Evolutionary conservation across 225 moss, liverwort and hornwort species (phyloP), one percentile per base, ranked within the genome.

Genomic region (Pleurozium schreberi): DNA sequence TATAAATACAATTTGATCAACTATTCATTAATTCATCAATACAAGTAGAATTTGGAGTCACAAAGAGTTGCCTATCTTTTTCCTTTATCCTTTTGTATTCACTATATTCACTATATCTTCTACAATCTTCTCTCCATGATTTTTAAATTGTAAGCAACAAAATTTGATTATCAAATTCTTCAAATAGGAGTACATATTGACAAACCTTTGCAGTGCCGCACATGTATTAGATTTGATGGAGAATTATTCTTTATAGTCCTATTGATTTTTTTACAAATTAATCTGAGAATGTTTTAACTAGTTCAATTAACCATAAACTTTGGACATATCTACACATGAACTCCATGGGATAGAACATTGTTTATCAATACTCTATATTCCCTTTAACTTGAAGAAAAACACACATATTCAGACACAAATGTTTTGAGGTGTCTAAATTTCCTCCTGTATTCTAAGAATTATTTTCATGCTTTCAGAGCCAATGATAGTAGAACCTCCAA

Each of bases 221-320:
- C 4, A 17, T 25, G 26, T 6, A 18, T 80, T 17, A 40, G 8
- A 80, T 40, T 40, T 28, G 10, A 57, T 18, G 6, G 26, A n/a
- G 0, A 2, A 2, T 57, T 16, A 0, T 11, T n/a, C 17, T n/a
- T 17, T 16, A 11, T 11, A 17, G 0, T 57, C 18, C 0, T 11
- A 1, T 6, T 23, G 3, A 12, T 38, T 36, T 38, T 5, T 8
- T 36, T 25, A 38, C 10, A 3, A 10, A 13, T 7, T 2, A 36
- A n/a, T 6, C 17, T 57, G 9, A 10, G 2, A 26, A 1, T 16
- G 1, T 38, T 9, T 38, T 38, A 55, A 16, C 2, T 38, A 78
- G 1, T 57, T 57, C n/a, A 15, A 78, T 10, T 38, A 38, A 78
- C 16, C 6, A 6, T 2, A n/a, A 0, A 55, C 55, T 55, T 22